Evolutionary conservation across 2,329 filamentous ascomycete genomes (phyloP).

Genomic region (Pseudogymnoascus pannorum): DNA sequence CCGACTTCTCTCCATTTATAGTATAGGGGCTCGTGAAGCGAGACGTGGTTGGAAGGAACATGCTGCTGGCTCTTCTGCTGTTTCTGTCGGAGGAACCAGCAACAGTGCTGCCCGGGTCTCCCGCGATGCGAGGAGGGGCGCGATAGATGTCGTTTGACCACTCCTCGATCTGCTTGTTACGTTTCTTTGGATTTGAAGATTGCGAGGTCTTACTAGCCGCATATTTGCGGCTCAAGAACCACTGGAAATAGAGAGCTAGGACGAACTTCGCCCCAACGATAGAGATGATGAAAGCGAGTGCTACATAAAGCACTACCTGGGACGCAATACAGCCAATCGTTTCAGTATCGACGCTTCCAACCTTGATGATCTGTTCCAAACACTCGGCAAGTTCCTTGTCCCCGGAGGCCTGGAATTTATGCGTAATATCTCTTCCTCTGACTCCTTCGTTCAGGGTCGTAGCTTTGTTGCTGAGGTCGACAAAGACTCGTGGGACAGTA

Average conservation of each 20-base stretch:
- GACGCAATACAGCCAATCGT: conserved; percentile 96
- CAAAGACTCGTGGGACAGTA: conserved; percentile 66
- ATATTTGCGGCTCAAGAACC: conserved; percentile 86
- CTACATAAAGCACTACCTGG: conserved; percentile 92
- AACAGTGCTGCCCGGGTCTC: conserved; percentile 61
- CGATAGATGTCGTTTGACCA: conserved; percentile 98
- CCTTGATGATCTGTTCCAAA: conserved; percentile 88
- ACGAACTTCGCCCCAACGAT: conserved; percentile 81
- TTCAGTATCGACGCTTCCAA: conserved; percentile 91
- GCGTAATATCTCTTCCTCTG: conserved; percentile 81
- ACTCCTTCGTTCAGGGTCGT: conserved; percentile 54
- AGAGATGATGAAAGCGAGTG: conserved; percentile 81
- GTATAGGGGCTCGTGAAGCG: conserved; percentile 89
- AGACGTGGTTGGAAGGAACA: conserved; percentile 84
- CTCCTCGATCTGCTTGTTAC: conserved; percentile 90
- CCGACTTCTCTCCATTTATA: conserved; percentile 52
- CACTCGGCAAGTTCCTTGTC: conserved; percentile 83
- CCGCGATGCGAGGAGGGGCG: conserved; percentile 73
- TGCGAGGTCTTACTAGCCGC: conserved; percentile 81
- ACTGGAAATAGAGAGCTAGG: conserved; percentile 88
- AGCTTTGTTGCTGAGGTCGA: conserved; percentile 64
- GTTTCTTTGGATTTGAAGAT: conserved; percentile 70
- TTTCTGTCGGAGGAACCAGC: conserved; percentile 54
- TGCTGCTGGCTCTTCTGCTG: conserved; percentile 69
- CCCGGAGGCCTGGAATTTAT: conserved; percentile 67